Conservation (phyloP, 106 monocot genomes). For the Platanthera zijinensis region DNA sequence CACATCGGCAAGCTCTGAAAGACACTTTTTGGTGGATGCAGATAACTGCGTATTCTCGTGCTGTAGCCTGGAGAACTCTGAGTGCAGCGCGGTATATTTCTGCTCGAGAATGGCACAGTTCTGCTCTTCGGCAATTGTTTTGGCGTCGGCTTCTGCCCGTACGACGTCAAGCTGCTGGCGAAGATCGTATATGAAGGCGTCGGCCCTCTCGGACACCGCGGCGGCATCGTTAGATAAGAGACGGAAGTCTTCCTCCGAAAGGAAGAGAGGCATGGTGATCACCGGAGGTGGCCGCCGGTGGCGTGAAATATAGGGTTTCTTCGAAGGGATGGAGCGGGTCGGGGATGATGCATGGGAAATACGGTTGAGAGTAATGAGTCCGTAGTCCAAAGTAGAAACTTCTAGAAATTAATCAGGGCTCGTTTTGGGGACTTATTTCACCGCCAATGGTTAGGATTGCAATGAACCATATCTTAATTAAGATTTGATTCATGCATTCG, state of each 20-base stretch:
- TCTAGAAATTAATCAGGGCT: no score
- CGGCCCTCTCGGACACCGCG: slow-evolving; percentile 70
- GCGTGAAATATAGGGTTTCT: not conserved
- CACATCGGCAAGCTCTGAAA: slow-evolving; percentile 43
- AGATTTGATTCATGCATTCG: no score
- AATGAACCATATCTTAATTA: no score
- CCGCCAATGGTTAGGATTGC: no score
- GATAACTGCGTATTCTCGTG: slow-evolving; percentile 62
- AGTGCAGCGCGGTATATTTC: slow-evolving; percentile 49
- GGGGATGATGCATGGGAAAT: not conserved
- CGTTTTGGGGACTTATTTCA: no score
- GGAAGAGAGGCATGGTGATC: slow-evolving; percentile 73
- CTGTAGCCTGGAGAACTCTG: slow-evolving; percentile 46
- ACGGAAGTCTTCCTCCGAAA: slow-evolving; percentile 85
- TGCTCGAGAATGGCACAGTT: slow-evolving; percentile 79
- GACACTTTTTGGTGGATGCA: slow-evolving; percentile 33
- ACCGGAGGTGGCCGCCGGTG: not conserved
- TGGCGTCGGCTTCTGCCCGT: slow-evolving; percentile 75
- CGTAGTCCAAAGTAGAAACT: no score
- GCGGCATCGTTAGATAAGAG: slow-evolving; percentile 40
- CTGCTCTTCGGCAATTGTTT: slow-evolving; percentile 78
- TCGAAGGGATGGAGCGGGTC: not conserved
- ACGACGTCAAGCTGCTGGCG: slow-evolving; percentile 79
- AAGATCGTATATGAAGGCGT: slow-evolving; percentile 60
- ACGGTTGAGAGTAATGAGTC: no score